These are phyloP conservation scores for Atkinsonella hypoxylon DNA, from an alignment of 2,329 filamentous ascomycete genomes.

Conservation along the genomic window DNA sequence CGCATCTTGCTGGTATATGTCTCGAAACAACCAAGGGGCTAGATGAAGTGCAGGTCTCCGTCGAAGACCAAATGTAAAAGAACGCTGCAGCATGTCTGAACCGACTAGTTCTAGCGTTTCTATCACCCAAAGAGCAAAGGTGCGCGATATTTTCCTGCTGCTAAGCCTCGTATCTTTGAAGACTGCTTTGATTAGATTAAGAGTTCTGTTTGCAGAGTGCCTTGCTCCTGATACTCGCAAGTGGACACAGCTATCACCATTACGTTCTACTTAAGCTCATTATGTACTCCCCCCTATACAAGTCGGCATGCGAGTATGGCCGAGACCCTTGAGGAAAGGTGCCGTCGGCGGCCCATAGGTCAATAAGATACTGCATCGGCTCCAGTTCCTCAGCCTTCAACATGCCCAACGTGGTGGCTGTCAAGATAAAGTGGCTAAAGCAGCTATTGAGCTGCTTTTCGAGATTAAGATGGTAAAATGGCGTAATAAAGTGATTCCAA, in stretches of 20 bases:
- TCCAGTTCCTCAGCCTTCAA: constrained; percentile 75
- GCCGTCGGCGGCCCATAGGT: constrained; percentile 76
- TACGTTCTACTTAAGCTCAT: constrained; percentile 4
- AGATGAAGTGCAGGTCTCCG: not conserved
- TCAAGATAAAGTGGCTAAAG: constrained; percentile 69
- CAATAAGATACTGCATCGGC: constrained; percentile 82
- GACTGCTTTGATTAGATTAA: too few species aligned
- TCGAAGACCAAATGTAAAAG: not conserved
- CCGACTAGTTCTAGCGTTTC: not conserved
- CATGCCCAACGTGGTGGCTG: constrained; percentile 64
- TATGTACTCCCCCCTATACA: constrained; percentile 16
- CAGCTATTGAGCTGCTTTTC: constrained; percentile 70
- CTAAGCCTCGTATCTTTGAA: not conserved
- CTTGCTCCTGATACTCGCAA: too few species aligned
- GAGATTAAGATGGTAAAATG: constrained; percentile 65
- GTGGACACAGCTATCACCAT: too few species aligned
- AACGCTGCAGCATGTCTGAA: not conserved
- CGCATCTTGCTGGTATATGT: not conserved
- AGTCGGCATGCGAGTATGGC: constrained; percentile 46
- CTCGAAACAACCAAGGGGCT: not conserved
- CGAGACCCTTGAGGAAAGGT: constrained; percentile 61
- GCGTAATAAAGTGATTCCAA: constrained; percentile 78
- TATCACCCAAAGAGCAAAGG: not conserved
- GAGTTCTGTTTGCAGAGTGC: too few species aligned
- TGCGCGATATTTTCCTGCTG: not conserved